These are phyloP conservation scores for Gnaphalium uliginosum DNA, from an alignment of 129 eudicot genomes.

Conservation along the genomic window DNA sequence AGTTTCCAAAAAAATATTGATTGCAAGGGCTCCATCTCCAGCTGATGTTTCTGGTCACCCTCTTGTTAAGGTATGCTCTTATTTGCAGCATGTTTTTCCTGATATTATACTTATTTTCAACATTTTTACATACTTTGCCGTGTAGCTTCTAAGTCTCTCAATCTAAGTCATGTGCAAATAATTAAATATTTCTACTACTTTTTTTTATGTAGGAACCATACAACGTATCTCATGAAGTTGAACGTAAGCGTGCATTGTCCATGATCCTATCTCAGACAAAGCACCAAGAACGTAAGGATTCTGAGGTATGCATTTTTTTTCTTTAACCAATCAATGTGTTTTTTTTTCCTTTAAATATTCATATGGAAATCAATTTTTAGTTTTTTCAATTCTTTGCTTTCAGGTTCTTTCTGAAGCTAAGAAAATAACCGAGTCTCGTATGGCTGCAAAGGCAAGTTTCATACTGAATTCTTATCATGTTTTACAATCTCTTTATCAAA, in stretches of 20 bases:
- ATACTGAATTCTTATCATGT: background rate
- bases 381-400: conserved; percentile 13
- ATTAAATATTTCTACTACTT: too few relatives aligned
- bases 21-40: conserved; percentile 86
- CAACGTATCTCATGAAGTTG: conserved; percentile 76
- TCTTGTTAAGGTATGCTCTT: conserved; percentile 61
- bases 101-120: background rate
- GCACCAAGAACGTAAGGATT: conserved; percentile 95
- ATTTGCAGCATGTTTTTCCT: conserved; percentile 6
- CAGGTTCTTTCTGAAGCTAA: conserved; percentile 94
- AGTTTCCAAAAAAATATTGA: conserved; percentile 71
- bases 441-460: conserved; percentile 75
- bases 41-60: conserved; percentile 80
- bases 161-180: background rate
- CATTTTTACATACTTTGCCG: background rate
- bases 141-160: background rate
- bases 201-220: conserved; percentile 62
- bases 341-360: background rate
- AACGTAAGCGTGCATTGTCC: conserved; percentile 85
- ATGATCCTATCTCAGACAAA: conserved; percentile 94
- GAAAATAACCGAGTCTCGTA: conserved; percentile 74
- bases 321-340: background rate
- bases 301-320: conserved; percentile 54
- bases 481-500: conserved; percentile 1
- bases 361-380: background rate